Percentiles rank a stretch among this genome's conserved stretches.
Conservation (phyloP, 805 yeast genomes). For the Brettanomyces nanus region DNA sequence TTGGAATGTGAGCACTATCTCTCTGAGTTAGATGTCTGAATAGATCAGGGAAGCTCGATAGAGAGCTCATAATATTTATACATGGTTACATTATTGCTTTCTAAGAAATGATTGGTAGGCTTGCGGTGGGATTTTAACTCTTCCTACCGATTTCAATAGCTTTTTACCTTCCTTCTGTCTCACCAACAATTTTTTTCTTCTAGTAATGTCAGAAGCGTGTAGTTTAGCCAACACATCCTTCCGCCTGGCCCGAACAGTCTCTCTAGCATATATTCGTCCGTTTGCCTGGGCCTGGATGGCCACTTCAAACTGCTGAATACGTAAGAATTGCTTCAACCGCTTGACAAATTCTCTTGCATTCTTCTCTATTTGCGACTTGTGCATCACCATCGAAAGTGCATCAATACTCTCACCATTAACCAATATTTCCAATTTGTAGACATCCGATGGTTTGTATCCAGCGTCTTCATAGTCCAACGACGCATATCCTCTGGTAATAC, state of each 20-base stretch:
- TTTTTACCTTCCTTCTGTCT: slow-evolving; percentile 94
- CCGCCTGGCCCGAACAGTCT: slow-evolving; percentile 86
- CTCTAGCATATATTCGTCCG: slow-evolving; percentile 76
- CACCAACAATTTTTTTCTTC: slow-evolving; percentile 80
- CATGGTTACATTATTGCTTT: slow-evolving; percentile 22
- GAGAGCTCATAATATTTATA: too few species aligned
- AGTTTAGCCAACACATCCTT: slow-evolving; percentile 91
- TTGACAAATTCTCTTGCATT: slow-evolving; percentile 78
- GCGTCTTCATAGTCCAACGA: slow-evolving; percentile 91
- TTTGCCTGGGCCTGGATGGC: slow-evolving; percentile 86
- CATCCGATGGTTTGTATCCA: slow-evolving; percentile 73
- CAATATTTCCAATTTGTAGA: slow-evolving; percentile 79
- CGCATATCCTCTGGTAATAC: slow-evolving; percentile 86
- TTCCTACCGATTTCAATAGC: slow-evolving; percentile 70
- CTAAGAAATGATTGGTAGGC: slow-evolving; percentile 83
- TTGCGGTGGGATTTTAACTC: slow-evolving; percentile 69
- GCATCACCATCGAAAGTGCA: slow-evolving; percentile 89
- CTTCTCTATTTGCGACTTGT: slow-evolving; percentile 61
- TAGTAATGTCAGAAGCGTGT: slow-evolving; percentile 87
- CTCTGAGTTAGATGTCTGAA: slow-evolving; percentile 36
- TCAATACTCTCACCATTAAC: slow-evolving; percentile 88
- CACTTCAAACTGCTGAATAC: slow-evolving; percentile 84
- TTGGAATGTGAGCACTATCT: slow-evolving; percentile 84
- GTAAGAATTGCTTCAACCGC: slow-evolving; percentile 68
- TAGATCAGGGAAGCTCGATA: too few species aligned